These are phyloP conservation scores for Trypanosoma theileri DNA, from an alignment of 208 protist species.

Conservation along the genomic window DNA sequence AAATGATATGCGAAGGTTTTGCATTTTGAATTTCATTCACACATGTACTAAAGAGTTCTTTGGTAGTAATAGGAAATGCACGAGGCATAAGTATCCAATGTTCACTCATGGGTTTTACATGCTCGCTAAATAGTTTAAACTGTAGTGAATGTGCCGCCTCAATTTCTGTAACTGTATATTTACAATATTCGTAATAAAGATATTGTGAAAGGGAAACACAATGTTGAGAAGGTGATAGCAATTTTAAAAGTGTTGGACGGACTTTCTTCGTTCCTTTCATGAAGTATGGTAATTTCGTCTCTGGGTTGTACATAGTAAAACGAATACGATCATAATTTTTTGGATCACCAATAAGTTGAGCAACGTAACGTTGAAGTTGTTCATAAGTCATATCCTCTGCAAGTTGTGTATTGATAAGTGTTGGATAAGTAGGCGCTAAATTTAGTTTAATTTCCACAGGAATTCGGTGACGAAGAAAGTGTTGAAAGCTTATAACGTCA, in stretches of 20 bases:
- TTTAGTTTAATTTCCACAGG: constrained; percentile 80
- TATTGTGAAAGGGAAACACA: constrained; percentile 44
- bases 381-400: constrained; percentile 87
- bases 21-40: constrained; percentile 57
- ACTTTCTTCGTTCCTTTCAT: constrained; percentile 83
- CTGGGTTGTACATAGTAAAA: constrained; percentile 86
- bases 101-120: constrained; percentile 64
- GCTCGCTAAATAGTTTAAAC: constrained; percentile 78
- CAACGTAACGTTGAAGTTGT: constrained; percentile 87
- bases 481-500: constrained; percentile 76
- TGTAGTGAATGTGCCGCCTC: constrained; percentile 84
- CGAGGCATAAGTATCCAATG: constrained; percentile 85
- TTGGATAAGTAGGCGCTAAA: constrained; percentile 57
- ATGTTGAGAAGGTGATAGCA: constrained; percentile 67
- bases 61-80: constrained; percentile 54
- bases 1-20: constrained; percentile 18
- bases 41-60: constrained; percentile 67
- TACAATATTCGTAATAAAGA: constrained; percentile 89
- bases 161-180: constrained; percentile 84
- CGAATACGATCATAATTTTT: constrained; percentile 81
- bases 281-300: constrained; percentile 83
- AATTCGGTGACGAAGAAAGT: constrained; percentile 69
- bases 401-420: constrained; percentile 66
- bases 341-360: constrained; percentile 59
- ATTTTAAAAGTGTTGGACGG: constrained; percentile 57